These are phyloP conservation scores for Symbiotaphrina buchneri DNA, from an alignment of 495 filamentous ascomycete genomes.

Conservation along the genomic window DNA sequence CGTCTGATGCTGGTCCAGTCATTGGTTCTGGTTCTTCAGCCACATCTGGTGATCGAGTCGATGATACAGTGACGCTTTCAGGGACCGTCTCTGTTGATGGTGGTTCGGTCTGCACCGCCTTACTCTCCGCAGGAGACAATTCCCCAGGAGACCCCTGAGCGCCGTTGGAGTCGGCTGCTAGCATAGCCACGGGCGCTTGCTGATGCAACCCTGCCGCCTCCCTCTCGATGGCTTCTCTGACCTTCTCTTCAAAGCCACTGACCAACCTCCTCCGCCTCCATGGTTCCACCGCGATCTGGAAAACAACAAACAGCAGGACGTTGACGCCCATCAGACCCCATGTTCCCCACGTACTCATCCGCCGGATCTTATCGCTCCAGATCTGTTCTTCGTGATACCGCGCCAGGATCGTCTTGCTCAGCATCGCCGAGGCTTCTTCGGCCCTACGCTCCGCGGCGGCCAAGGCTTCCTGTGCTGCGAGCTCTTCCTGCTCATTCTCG, in stretches of 20 bases:
- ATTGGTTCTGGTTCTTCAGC: too few species aligned
- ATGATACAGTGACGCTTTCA: too few species aligned
- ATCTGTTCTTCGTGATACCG: conserved; percentile 99
- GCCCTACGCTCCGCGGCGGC: conserved; percentile 53
- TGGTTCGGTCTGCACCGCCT: too few species aligned
- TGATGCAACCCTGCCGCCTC: conserved; percentile 27
- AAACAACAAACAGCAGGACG: conserved; percentile 65
- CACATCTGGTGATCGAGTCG: too few species aligned
- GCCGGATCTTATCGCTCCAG: conserved; percentile 90
- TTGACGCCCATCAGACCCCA: conserved; percentile 97
- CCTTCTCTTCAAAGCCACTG: conserved; percentile 53
- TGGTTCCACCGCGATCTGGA: conserved; percentile 86
- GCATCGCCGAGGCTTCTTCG: conserved; percentile 45
- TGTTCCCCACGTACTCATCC: conserved; percentile 94
- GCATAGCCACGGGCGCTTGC: too few species aligned
- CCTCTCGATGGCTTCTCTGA: conserved; percentile 61
- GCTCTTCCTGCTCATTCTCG: conserved; percentile 72
- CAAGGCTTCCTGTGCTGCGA: conserved; percentile 45
- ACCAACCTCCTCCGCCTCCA: conserved; percentile 69
- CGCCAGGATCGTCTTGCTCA: conserved; percentile 60
- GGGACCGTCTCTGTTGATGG: too few species aligned
- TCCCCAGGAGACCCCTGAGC: too few species aligned
- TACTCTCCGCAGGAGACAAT: too few species aligned
- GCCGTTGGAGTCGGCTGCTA: too few species aligned
- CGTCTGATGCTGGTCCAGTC: too few species aligned